Conservation (phyloP, 306 rosid genomes). For the Vachellia collinsii region DNA sequence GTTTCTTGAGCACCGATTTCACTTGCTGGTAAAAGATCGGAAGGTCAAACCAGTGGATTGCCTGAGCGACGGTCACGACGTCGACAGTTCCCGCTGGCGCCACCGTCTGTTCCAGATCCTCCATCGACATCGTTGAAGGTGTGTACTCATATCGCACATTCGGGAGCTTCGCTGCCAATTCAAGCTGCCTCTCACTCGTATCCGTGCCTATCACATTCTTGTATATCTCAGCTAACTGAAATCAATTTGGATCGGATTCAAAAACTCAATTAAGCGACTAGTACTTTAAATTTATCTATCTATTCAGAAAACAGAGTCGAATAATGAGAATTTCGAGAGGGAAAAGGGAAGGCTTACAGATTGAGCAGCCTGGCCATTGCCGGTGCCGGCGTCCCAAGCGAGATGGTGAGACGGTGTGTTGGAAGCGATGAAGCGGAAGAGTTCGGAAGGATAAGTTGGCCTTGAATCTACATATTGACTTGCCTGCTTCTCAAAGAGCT, state of each 20-base stretch:
- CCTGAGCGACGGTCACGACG: slow-evolving; percentile 62
- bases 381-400: slow-evolving; percentile 88
- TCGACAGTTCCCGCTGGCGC: slow-evolving; percentile 55
- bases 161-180: slow-evolving; percentile 53
- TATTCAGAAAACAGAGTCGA: neutral
- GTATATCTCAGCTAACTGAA: slow-evolving; percentile 61
- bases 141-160: slow-evolving; percentile 63
- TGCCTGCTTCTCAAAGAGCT: slow-evolving; percentile 57
- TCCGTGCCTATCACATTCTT: slow-evolving; percentile 73
- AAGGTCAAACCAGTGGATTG: slow-evolving; percentile 75
- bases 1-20: neutral
- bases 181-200: slow-evolving; percentile 57
- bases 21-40: slow-evolving; percentile 48
- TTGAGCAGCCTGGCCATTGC: slow-evolving; percentile 74
- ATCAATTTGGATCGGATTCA: neutral
- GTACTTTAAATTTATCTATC: neutral
- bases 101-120: slow-evolving; percentile 58
- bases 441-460: slow-evolving; percentile 61
- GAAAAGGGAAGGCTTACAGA: no score
- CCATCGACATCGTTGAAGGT: slow-evolving; percentile 50
- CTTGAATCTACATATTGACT: slow-evolving; percentile 58
- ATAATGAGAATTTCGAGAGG: neutral
- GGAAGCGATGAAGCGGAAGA: slow-evolving; percentile 72
- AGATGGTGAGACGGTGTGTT: slow-evolving; percentile 61
- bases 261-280: neutral